Percentiles rank a stretch among this genome's conserved stretches.
Conservation (phyloP, 2,329 filamentous ascomycete species). For the Calonectria henricotiae region DNA sequence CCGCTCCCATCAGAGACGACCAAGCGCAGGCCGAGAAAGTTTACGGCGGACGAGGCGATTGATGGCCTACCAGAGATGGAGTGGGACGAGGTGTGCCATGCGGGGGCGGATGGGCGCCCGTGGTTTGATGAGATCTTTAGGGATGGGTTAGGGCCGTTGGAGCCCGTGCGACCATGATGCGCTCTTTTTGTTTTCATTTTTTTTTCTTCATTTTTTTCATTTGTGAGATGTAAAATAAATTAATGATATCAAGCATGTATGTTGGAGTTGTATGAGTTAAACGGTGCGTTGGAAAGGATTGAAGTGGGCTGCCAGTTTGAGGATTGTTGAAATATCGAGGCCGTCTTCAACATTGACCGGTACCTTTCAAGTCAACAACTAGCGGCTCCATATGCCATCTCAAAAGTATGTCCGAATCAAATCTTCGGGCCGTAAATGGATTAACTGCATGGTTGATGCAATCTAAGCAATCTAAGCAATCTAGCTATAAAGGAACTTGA, state of each 20-base stretch:
- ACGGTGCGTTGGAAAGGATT: neutral
- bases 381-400: too few relatives aligned
- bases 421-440: too few relatives aligned
- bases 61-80: constrained; percentile 31
- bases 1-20: constrained; percentile 8
- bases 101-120: neutral
- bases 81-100: constrained; percentile 36
- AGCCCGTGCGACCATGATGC: neutral
- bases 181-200: neutral
- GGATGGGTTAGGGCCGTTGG: constrained; percentile 36
- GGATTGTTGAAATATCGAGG: neutral
- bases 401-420: too few relatives aligned
- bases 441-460: too few relatives aligned
- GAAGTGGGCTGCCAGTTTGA: neutral
- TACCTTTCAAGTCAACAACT: neutral
- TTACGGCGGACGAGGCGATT: neutral
- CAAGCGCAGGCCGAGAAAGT: constrained; percentile 37
- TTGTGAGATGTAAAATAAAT: neutral
- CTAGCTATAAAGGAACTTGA: too few relatives aligned
- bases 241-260: constrained; percentile 3
- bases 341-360: neutral
- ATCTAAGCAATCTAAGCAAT: too few relatives aligned
- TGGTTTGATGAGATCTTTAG: constrained; percentile 44
- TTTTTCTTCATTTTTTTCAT: neutral
- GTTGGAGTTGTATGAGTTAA: neutral